Evolutionary conservation across 257 asterid species (phyloP).

Genomic region (Prunella vulgaris): DNA sequence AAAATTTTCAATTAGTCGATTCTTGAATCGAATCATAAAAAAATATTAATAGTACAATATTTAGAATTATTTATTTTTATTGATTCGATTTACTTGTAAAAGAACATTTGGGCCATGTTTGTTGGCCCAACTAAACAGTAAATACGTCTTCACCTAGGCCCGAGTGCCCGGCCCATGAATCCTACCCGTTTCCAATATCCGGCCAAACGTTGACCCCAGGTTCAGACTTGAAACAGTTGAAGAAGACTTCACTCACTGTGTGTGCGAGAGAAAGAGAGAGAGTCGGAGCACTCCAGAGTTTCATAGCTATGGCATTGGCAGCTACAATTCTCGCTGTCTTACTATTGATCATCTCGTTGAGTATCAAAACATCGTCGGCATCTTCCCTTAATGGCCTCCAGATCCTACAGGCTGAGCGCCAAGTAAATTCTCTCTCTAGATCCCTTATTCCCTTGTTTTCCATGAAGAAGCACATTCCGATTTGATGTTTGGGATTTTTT

Average conservation of each 20-base stretch:
- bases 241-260: constrained; percentile 16
- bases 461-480: neutral
- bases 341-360: constrained; percentile 17
- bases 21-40: too few relatives aligned
- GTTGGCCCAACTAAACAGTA: neutral
- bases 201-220: constrained; percentile 16
- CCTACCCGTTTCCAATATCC: constrained; percentile 5
- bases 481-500: neutral
- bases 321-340: constrained; percentile 38
- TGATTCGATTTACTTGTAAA: neutral
- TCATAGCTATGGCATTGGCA: constrained; percentile 55
- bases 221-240: constrained; percentile 22
- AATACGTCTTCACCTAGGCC: neutral
- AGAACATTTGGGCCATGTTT: neutral
- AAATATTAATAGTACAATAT: too few relatives aligned
- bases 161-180: neutral
- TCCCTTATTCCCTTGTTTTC: neutral
- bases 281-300: neutral
- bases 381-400: constrained; percentile 49
- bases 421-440: constrained; percentile 35
- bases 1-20: too few relatives aligned
- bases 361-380: constrained; percentile 32
- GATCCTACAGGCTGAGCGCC: constrained; percentile 84
- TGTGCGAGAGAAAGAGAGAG: constrained; percentile 4
- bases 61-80: too few relatives aligned